Conservation (phyloP, 768 basidiomycete genomes). For the Ramaria sp. region DNA sequence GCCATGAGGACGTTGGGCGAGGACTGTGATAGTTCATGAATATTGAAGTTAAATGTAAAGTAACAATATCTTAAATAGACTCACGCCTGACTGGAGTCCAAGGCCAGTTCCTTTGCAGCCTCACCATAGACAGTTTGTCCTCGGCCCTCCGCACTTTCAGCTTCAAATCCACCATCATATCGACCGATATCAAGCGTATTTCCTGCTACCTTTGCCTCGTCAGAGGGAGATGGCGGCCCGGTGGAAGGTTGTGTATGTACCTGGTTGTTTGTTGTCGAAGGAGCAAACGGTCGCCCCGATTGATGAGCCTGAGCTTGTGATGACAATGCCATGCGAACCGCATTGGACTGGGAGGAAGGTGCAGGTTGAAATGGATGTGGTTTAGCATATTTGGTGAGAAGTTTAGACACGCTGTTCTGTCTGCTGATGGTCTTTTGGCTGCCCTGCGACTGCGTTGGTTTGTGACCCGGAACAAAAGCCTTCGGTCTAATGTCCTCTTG, state of each 20-base stretch:
- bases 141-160: constrained; percentile 64
- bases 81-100: constrained; percentile 74
- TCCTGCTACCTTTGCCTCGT: not conserved
- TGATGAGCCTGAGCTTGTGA: constrained; percentile 21
- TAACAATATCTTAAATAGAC: constrained; percentile 15
- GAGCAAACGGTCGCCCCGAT: constrained; percentile 32
- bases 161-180: constrained; percentile 96
- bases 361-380: constrained; percentile 38
- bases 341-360: constrained; percentile 16
- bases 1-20: constrained; percentile 77
- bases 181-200: constrained; percentile 61
- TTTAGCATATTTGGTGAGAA: constrained; percentile 64
- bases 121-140: constrained; percentile 68
- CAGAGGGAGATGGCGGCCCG: constrained; percentile 13
- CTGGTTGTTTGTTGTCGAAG: constrained; percentile 10
- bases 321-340: constrained; percentile 8
- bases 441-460: constrained; percentile 6
- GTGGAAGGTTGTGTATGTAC: constrained; percentile 15
- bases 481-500: constrained; percentile 4
- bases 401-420: constrained; percentile 27
- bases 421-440: constrained; percentile 15
- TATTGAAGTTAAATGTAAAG: not conserved
- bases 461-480: constrained; percentile 7
- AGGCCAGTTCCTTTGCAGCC: constrained; percentile 68
- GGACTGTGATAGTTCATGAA: constrained; percentile 27